Evolutionary conservation across 495 filamentous ascomycete species (phyloP).

Genomic region (Xylaria nigripes): DNA sequence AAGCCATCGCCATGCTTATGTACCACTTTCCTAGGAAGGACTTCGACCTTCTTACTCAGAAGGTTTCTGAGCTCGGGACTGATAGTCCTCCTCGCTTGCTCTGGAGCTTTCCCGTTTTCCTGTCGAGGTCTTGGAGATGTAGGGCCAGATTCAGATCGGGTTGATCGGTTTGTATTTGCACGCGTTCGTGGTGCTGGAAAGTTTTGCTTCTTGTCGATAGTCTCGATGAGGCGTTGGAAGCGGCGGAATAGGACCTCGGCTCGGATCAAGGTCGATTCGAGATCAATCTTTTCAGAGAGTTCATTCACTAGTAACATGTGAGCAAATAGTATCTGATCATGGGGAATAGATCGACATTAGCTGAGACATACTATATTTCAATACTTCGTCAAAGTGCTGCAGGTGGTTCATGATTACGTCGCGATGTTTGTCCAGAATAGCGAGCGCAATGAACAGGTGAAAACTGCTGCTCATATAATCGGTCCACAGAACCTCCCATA

Average conservation of each 20-base stretch:
- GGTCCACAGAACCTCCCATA: conserved; percentile 95
- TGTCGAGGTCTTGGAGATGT: conserved; percentile 7
- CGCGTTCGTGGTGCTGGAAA: conserved; percentile 52
- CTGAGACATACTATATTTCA: conserved; percentile 77
- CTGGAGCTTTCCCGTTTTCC: conserved; percentile 23
- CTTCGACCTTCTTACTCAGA: conserved; percentile 62
- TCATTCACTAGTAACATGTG: conserved; percentile 65
- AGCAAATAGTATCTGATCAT: conserved; percentile 6
- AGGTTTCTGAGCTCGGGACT: conserved; percentile 71
- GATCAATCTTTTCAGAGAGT: conserved; percentile 83
- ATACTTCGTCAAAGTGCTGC: conserved; percentile 89
- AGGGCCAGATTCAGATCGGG: conserved; percentile 5
- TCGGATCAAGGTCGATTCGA: conserved; percentile 71
- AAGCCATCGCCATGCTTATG: conserved; percentile 17
- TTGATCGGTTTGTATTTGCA: neutral
- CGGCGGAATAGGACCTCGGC: conserved; percentile 83
- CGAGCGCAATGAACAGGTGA: conserved; percentile 88
- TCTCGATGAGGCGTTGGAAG: conserved; percentile 79
- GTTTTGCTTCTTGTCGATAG: conserved; percentile 80
- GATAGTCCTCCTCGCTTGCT: conserved; percentile 54
- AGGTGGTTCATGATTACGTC: conserved; percentile 92
- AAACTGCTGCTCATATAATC: conserved; percentile 82
- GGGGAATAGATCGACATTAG: neutral
- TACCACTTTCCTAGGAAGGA: conserved; percentile 44
- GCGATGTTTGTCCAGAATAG: conserved; percentile 91